A percentile compares a stretch with the other conserved stretches of the same genome.
These are phyloP conservation scores for Phoenix dactylifera DNA, from an alignment of 176 grass and related monocot species.

Conservation along the genomic window DNA sequence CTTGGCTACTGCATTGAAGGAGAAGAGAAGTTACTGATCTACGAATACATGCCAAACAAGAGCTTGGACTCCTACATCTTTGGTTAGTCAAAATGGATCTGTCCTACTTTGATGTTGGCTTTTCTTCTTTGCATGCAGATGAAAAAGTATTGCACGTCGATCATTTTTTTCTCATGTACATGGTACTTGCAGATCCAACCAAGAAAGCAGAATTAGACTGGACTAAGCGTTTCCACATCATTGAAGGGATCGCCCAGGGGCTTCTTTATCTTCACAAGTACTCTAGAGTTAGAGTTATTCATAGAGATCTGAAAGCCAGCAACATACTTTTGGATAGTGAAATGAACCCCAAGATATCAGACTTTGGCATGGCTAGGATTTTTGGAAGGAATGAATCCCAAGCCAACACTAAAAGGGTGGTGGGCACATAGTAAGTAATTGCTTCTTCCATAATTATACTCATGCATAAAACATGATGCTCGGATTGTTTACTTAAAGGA, in stretches of 20 bases:
- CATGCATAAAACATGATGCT: too few relatives aligned
- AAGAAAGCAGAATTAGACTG: background rate
- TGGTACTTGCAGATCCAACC: conserved; percentile 1
- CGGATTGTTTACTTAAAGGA: too few relatives aligned
- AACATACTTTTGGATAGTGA: conserved; percentile 13
- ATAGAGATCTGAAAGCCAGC: conserved; percentile 10
- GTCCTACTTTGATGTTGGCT: too few relatives aligned
- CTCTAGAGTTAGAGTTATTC: conserved; percentile 9
- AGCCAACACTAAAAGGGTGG: background rate
- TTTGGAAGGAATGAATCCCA: background rate
- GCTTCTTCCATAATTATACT: too few relatives aligned
- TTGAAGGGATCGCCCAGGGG: conserved; percentile 4
- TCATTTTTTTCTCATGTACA: too few relatives aligned
- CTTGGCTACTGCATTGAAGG: too few relatives aligned
- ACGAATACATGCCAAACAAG: too few relatives aligned
- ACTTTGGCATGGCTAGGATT: conserved; percentile 2
- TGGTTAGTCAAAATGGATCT: too few relatives aligned
- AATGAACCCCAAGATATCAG: conserved; percentile 7
- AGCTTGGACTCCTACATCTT: too few relatives aligned
- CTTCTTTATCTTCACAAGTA: conserved; percentile 8
- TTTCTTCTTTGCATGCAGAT: too few relatives aligned
- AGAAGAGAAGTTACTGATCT: too few relatives aligned
- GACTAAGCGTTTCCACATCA: background rate
- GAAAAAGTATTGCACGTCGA: too few relatives aligned
- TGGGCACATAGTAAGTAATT: background rate